Percentiles rank a stretch among this genome's conserved stretches.
Conservation (phyloP, 495 filamentous ascomycete genomes). For the Aspergillus leporis region DNA sequence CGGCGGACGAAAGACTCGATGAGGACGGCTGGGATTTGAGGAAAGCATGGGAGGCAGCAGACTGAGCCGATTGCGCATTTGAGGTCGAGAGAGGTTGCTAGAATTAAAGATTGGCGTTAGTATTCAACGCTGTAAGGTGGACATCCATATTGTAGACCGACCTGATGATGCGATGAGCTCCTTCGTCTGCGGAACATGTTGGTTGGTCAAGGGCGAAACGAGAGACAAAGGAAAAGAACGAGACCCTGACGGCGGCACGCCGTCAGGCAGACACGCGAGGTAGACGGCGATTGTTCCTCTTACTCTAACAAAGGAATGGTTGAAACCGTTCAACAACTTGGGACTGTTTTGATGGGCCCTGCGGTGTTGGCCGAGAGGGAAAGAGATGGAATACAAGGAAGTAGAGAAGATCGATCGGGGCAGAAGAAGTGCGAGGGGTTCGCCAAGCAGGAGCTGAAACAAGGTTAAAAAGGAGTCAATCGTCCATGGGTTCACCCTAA, state of each 20-base stretch:
- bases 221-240: neutral
- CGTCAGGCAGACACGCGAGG: conserved; percentile 9
- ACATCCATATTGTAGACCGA: conserved; percentile 32
- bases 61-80: conserved; percentile 66
- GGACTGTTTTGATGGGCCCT: neutral
- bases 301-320: neutral
- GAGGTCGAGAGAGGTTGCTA: conserved; percentile 58
- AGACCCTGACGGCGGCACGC: conserved; percentile 10
- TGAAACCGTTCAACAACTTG: neutral
- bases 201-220: neutral
- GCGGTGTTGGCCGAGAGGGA: neutral
- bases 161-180: conserved; percentile 56
- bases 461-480: neutral
- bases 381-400: neutral
- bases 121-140: neutral
- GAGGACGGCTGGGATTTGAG: conserved; percentile 63
- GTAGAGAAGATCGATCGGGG: neutral
- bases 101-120: conserved; percentile 8
- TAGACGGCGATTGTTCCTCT: conserved; percentile 1
- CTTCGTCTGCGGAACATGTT: conserved; percentile 55
- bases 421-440: neutral
- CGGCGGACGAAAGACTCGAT: conserved; percentile 72
- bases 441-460: neutral
- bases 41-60: conserved; percentile 80
- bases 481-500: neutral